Base-by-base conservation (phyloP, 2,329 filamentous ascomycete genomes). In the Neurospora crassa region DNA sequence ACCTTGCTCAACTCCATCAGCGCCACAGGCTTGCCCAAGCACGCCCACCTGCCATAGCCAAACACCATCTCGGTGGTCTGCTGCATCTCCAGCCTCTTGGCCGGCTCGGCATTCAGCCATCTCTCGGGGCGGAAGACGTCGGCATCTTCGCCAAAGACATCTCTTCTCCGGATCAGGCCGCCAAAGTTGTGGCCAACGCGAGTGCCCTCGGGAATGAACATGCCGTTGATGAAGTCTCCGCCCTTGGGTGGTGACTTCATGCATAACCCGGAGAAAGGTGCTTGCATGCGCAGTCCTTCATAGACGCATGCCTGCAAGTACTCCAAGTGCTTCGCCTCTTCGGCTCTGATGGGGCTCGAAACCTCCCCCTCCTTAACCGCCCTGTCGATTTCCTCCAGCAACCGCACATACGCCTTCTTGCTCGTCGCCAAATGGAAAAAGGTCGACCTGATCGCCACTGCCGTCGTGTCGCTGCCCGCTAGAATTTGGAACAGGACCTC, bases 1-100 rank as follows among this genome's bases (percentile, higher is more conserved):
- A 79, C 74, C 76, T 84, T 84, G 72, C 81, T 79, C 68, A 84
- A 53, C 75, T 84, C 82, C 74, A 84, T 80, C 71, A 79, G 74
- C 0, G 82, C 82, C 47, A 84, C 79, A 10, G 78, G 76, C 76
- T 80, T 82, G 0, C 83, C 83, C n/a, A 84, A 72, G 71, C 83
- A 84, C 71, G 76, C 73, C 71, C 78, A 80, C 24, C 76, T 74
- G 1, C 82, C 82, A 40, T 77, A 76, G 1, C 80, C 80, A 74
- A 83, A 84, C 6, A 81, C 75, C 8, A 76, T 74, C 68, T 80
- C 76, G 72, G 79, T 79, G 11, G 68, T 67, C 14, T 67, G 67
- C 34, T 70, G 70, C 71, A 72, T 72, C 42, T 72, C 70, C 20
- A 40, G 41, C n/a, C 18, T 67, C 40, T 76, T 74, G 12, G 75